These are phyloP conservation scores for Eruca vesicaria DNA, from an alignment of 441 rosid genomes.

Conservation along the genomic window DNA sequence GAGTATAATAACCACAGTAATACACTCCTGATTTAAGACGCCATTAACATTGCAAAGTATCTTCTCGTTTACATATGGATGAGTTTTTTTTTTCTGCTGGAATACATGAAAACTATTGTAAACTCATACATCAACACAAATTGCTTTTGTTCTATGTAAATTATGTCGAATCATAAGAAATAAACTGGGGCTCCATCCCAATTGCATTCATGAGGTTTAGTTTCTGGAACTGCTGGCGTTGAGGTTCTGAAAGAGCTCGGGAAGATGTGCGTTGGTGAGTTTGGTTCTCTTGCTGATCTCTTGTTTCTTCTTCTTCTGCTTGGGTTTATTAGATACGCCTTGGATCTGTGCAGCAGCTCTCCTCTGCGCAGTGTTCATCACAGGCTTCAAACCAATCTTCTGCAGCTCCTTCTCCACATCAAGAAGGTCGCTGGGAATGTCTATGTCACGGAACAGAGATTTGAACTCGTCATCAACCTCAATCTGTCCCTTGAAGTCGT, in stretches of 20 bases:
- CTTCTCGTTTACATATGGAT: background rate
- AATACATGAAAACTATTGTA: constrained; percentile 3
- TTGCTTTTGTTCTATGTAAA: background rate
- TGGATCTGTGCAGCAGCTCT: background rate
- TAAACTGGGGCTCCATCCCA: background rate
- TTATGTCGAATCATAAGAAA: background rate
- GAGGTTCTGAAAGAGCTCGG: background rate
- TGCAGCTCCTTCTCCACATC: constrained; percentile 3
- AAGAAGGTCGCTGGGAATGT: background rate
- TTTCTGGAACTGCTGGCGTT: background rate
- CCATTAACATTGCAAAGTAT: background rate
- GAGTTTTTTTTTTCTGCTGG: background rate
- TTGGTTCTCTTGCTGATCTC: background rate
- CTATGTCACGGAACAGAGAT: background rate
- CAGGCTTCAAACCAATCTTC: background rate
- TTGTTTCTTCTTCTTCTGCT: background rate
- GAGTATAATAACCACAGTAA: too few relatives aligned
- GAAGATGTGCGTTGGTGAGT: background rate
- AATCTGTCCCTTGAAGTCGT: background rate
- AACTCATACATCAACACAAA: background rate
- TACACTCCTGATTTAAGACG: background rate
- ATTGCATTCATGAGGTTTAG: background rate
- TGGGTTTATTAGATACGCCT: background rate
- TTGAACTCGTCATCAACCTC: background rate
- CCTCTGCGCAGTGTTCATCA: background rate